Evolutionary conservation across 805 yeast species (phyloP).

Genomic region (Candida endomychidarum): DNA sequence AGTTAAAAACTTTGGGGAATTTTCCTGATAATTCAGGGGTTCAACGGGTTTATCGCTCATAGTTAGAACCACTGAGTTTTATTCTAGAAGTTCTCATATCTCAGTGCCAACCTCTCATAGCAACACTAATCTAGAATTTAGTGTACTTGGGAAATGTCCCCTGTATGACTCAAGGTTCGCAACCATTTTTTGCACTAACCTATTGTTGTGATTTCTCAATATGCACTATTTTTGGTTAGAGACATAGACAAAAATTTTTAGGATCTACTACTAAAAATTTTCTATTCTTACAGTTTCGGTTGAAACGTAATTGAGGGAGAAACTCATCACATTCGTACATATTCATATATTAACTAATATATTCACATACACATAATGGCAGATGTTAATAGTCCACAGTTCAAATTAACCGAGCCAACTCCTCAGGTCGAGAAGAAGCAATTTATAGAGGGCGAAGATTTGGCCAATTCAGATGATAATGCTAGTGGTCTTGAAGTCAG

Average conservation of each 20-base stretch:
- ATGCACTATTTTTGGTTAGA: constrained; percentile 2
- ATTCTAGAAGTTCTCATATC: too few species aligned
- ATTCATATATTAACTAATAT: too few species aligned
- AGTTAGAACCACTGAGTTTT: too few species aligned
- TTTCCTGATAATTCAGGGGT: too few species aligned
- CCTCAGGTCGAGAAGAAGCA: constrained; percentile 14
- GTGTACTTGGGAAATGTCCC: not conserved
- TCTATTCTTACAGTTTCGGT: not conserved
- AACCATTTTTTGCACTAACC: not conserved
- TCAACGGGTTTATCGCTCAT: too few species aligned
- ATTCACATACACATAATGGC: not conserved
- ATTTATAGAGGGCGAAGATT: constrained; percentile 9
- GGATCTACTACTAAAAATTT: not conserved
- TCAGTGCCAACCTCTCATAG: constrained; percentile 1
- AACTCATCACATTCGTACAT: not conserved
- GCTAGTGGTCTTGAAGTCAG: not conserved
- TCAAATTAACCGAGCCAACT: constrained; percentile 16
- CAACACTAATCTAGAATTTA: not conserved
- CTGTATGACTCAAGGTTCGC: not conserved
- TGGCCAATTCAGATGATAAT: not conserved
- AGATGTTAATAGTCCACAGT: constrained; percentile 5
- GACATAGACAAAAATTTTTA: constrained; percentile 1
- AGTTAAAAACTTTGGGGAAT: too few species aligned
- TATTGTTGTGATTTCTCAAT: not conserved
- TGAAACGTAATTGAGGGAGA: not conserved